phyloP scores from a whole-genome alignment of 164 flowering plant genomes.

The Dillenia turbinata region DNA sequence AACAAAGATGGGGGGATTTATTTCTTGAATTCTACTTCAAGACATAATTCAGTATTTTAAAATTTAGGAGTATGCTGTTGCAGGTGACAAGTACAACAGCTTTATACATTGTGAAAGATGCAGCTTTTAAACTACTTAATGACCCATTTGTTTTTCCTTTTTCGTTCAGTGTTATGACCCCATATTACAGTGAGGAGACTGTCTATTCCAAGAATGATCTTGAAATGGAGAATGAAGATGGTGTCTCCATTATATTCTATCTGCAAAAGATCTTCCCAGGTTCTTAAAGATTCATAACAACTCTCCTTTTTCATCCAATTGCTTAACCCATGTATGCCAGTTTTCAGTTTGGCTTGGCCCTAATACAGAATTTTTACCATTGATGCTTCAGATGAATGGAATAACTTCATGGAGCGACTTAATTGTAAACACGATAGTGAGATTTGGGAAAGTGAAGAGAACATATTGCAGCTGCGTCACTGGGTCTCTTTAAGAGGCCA shows the following conservation, averaged over 20 bases:
- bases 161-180: conserved; percentile 81
- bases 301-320: background rate
- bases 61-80: too few species aligned
- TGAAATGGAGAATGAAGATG: conserved; percentile 94
- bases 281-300: conserved; percentile 12
- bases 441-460: conserved; percentile 78
- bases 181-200: conserved; percentile 96
- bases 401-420: conserved; percentile 82
- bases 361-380: too few species aligned
- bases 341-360: too few species aligned
- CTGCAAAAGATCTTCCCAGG: conserved; percentile 93
- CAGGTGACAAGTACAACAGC: too few species aligned
- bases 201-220: conserved; percentile 81
- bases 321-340: background rate
- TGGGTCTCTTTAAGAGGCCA: conserved; percentile 68
- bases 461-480: conserved; percentile 53
- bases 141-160: too few species aligned
- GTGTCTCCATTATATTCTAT: conserved; percentile 81
- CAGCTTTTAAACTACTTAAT: too few species aligned
- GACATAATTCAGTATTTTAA: too few species aligned
- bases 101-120: too few species aligned
- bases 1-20: too few species aligned
- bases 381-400: conserved; percentile 80
- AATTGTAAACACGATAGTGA: conserved; percentile 60
- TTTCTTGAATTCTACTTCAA: too few species aligned